Conservation (phyloP, 148 eudicot genomes). For the Spergularia marina region DNA sequence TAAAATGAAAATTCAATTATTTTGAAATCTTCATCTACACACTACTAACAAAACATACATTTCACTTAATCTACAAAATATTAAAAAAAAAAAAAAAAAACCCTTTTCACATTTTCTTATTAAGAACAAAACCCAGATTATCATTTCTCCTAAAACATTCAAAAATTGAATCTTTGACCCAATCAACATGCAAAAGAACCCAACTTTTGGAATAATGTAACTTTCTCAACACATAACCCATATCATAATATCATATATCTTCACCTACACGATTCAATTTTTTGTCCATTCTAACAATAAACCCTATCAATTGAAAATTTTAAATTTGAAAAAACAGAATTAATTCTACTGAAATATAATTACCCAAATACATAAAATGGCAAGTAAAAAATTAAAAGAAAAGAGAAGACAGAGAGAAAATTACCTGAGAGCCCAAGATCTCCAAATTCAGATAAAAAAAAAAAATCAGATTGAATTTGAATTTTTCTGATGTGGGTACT, state of each 20-base stretch:
- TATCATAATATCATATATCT: background rate
- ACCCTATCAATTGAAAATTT: background rate
- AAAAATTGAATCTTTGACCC: background rate
- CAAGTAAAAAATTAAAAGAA: background rate
- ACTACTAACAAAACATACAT: background rate
- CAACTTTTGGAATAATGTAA: background rate
- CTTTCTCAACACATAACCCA: background rate
- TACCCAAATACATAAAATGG: background rate
- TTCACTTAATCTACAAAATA: background rate
- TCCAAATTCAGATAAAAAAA: constrained; percentile 13
- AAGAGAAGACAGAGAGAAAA: background rate
- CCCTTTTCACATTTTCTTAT: background rate
- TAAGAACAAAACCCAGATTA: constrained; percentile 8
- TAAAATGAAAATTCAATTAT: constrained; percentile 5
- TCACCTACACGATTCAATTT: background rate
- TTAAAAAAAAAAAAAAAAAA: background rate
- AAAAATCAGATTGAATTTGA: constrained; percentile 9
- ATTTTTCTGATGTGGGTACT: background rate
- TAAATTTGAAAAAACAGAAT: background rate
- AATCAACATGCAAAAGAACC: background rate
- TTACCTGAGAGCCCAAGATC: constrained; percentile 18
- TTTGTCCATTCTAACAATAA: background rate
- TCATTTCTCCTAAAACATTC: background rate
- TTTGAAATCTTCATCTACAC: background rate
- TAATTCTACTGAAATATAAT: background rate